Base-by-base conservation (phyloP, 441 rosid species). In the Jatropha podagrica region DNA sequence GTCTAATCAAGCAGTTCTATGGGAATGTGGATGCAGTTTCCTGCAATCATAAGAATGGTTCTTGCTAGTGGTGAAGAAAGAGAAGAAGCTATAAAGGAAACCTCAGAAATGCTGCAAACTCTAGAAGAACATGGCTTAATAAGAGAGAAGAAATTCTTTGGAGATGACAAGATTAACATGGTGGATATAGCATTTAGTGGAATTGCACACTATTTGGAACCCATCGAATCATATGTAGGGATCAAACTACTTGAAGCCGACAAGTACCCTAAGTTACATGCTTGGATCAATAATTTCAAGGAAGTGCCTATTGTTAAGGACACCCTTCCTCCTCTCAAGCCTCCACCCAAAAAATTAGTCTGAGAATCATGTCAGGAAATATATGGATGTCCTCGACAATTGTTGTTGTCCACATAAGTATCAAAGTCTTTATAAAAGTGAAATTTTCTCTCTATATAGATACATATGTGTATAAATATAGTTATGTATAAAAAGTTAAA, bases 121-220 rank as follows among this genome's bases (percentile, higher is more conserved):
- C 41, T 83, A 10, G 86, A 83, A 71, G 76, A 77, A 27, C 68
- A 74, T 9, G 73, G 77, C 11, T 32, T 77, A n/a, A 46, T 55
- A 0, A 72, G 67, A 32, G 74, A 64, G 7, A 79, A 77, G 9
- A 75, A 75, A 32, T 83, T 69, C 68, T 75, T 80, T 49, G 77
- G 81, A 7, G 85, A 81, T 15, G 81, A 80, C 4, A 59, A 32
- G 4, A 49, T 84, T 51, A 70, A 70, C 3, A 54, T 70, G 2
- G 70, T 79, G 18, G 86, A 84, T 68, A 69, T 84, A 17, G 77
- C 82, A 6, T 80, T 49, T 48, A 79, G 79, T 12, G 61, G 1
- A 17, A 37, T 82, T 65, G 72, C 77, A 23, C 56, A 7, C 17
- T 80, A 77, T 81, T 5, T 76, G 13, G 73, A 52, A 52, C 56